Base-by-base conservation (phyloP, 2,329 filamentous ascomycete species). In the Trichophyton benhamiae region DNA sequence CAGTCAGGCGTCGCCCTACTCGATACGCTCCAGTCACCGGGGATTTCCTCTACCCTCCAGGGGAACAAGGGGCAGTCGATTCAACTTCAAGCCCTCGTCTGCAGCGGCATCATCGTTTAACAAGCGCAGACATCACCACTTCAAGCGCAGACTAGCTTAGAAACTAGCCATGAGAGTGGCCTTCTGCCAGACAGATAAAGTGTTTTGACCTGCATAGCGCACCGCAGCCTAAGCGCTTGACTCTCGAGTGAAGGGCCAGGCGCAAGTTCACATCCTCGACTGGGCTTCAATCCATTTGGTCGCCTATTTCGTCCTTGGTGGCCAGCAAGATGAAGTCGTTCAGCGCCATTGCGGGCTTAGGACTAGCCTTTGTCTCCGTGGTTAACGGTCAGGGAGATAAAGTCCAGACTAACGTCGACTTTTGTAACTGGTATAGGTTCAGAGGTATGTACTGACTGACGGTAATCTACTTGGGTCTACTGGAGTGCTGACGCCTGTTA, bases 391-490 rank as follows among this genome's bases (percentile, higher is more conserved):
- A 59, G 27, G 20, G 13, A 13, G 11, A 59, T 20, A n/a, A 25
- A 1, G 71, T 73, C 42, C 81, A 86, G 69, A 72, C 82, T 60
- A 84, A 81, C 67, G 77, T 81, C 4, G 80, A 79, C 13, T 81
- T 87, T 69, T 87, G 84, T 69, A 72, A 70, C 57, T 87, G 85
- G 85, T 64, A 66, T 22, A 65, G 67, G 52, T 70, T 75, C 57
- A 70, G 78, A 72, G 74, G 70, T 72, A 66, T 67, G 70, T 60
- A 66, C 17, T 57, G 13, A 8, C 41, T 20, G 33, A 3, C n/a
- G n/a, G 11, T 48, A 1, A 3, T 27, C 3, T 27, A 27, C 44
- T 49, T 27, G 8, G 20, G 15, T 27, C 46, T 46, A 33, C 8
- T 11, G 36, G 22, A 49, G 11, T 49, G 15, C 60, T 62, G 59